Conservation (phyloP, 139 green algal species). For the Chlamydomonas incerta region DNA sequence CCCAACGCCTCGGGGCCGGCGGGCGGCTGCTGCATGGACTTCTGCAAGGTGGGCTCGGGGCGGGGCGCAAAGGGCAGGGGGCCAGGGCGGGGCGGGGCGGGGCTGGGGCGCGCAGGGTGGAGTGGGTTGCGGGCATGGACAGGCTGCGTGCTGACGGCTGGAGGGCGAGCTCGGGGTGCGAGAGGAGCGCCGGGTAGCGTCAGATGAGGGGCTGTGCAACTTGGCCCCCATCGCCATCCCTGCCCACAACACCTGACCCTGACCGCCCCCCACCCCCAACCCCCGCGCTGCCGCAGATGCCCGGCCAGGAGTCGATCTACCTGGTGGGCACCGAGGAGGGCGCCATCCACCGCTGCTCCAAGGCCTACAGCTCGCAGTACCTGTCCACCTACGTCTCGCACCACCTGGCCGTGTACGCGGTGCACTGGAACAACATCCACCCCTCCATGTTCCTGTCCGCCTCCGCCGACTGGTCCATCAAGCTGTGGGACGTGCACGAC, state of each 20-base stretch:
- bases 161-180: too few relatives aligned
- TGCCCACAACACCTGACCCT: too few relatives aligned
- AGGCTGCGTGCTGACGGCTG: too few relatives aligned
- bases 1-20: conserved; percentile 51
- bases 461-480: conserved; percentile 93
- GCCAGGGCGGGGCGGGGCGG: too few relatives aligned
- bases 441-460: conserved; percentile 86
- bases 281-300: conserved; percentile 32
- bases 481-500: conserved; percentile 67
- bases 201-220: too few relatives aligned
- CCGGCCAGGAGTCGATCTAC: conserved; percentile 75
- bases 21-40: conserved; percentile 90
- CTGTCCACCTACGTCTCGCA: conserved; percentile 79
- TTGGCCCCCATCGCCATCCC: too few relatives aligned
- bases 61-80: too few relatives aligned
- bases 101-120: too few relatives aligned
- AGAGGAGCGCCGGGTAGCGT: too few relatives aligned
- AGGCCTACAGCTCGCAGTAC: conserved; percentile 87
- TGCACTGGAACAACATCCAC: conserved; percentile 90
- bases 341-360: conserved; percentile 89
- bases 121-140: too few relatives aligned
- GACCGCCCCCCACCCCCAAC: background rate
- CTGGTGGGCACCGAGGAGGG: conserved; percentile 93
- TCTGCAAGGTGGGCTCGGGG: conserved; percentile 86
- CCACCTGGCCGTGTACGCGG: conserved; percentile 79